Percentiles rank a stretch among this genome's conserved stretches.
Conservation (phyloP, 148 eudicot genomes). For the Euryodendron excelsum region DNA sequence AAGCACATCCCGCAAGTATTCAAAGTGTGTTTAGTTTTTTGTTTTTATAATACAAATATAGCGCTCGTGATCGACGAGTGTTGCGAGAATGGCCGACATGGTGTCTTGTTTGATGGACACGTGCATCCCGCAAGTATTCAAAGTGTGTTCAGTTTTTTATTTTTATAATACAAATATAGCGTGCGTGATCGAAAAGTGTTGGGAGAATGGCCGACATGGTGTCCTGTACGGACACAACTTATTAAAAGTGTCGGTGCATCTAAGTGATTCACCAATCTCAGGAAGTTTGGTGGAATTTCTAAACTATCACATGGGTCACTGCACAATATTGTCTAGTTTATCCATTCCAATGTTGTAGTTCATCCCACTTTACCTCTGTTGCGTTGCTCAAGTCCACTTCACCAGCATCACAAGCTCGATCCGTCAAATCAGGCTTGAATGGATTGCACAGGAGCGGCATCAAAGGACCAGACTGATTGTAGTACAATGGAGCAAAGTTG, state of each 20-base stretch:
- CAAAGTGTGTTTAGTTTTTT: too few relatives aligned
- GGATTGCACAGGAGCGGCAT: slow-evolving; percentile 81
- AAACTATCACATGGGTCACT: background rate
- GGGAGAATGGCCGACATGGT: background rate
- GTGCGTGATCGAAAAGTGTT: too few relatives aligned
- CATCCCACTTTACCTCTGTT: slow-evolving; percentile 55
- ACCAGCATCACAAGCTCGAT: slow-evolving; percentile 56
- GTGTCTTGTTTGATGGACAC: too few relatives aligned
- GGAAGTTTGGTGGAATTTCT: background rate
- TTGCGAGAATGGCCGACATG: too few relatives aligned
- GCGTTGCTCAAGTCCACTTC: slow-evolving; percentile 79
- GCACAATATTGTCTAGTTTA: background rate
- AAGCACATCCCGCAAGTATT: too few relatives aligned
- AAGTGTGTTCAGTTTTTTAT: too few relatives aligned
- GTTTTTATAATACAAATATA: too few relatives aligned
- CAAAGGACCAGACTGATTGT: slow-evolving; percentile 83
- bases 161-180: too few relatives aligned
- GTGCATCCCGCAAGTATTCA: too few relatives aligned
- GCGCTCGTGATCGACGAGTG: too few relatives aligned
- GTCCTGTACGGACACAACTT: background rate
- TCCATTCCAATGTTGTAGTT: background rate
- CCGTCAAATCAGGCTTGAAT: slow-evolving; percentile 44
- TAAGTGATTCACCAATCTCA: background rate
- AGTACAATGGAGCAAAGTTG: slow-evolving; percentile 62
- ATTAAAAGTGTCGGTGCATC: background rate